Base-by-base conservation (phyloP, 2,329 filamentous ascomycete species). In the Pezicula neosporulosa region DNA sequence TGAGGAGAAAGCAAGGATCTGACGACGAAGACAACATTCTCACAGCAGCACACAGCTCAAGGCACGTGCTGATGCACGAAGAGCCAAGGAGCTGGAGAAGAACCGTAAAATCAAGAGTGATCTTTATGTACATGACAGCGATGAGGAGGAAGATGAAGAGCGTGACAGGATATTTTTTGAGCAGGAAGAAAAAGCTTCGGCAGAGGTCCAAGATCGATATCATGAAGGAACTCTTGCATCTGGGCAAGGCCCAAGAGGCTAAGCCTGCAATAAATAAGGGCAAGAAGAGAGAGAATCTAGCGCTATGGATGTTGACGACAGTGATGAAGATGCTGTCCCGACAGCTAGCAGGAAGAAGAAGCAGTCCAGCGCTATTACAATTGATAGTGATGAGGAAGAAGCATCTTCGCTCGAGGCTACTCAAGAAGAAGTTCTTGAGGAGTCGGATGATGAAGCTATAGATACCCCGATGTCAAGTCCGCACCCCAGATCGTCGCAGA, bases 101-200 rank as follows among this genome's bases (percentile, higher is more conserved):
- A 78, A 83, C 45, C 76, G 77, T 30, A 88, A 87, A 65, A 87
- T 94, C 71, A 97, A 97, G 75, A 95, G 89, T 62, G 85, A 86
- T 21, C 71, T 93, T 37, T 93, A 85, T 62, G 87, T 99, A 47
- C 82, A 87, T 52, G 85, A 86, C 36, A 90, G 87, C 59, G 94
- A 97, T 65, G 94, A 97, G 48, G 91, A 96, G 60, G 86, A 81
- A n/a, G 90, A 96, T 63, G 83, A 80, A 33, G 90, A 91, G 44
- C 81, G 82, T 51, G 82, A 89, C 69, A 74, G 66, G 19, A 83
- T 81, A 18, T 97, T 97, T 70, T 97, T 93, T 69, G 83, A 79
- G 2, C 77, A 81, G 15, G 92, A 97, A 70, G 83, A 86, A 67
- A 67, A 72, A 78, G 57, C 76, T 86, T 53, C 76, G 88, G 45